Base-by-base conservation (phyloP, 225 moss, liverwort and hornwort species). In the Marchantia paleacea region DNA sequence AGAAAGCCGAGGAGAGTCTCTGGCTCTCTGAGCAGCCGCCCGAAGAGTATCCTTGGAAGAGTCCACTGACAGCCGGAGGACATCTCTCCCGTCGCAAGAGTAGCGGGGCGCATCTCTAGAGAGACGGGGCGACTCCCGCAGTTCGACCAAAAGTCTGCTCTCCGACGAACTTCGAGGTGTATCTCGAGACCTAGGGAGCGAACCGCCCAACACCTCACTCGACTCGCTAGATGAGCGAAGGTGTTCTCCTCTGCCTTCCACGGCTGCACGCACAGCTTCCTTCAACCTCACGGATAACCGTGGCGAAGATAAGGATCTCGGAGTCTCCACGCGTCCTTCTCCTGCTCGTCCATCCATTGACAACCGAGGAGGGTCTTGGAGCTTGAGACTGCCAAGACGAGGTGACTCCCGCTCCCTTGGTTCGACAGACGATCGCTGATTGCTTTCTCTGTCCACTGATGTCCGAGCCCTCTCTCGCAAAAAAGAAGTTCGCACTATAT, bases 61-160 rank as follows among this genome's bases (percentile, higher is more conserved):
- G 50, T 77, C 76, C 14, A 74, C 48, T n/a, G 83, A 69, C 3
- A 78, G 82, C n/a, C 82, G 83, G 7, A 76, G 72, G 7, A 66
- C 80, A 39, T 88, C 88, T 31, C 85, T 75, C 50, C 83, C 85
- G 48, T 88, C 88, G 51, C 85, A 88, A 30, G 88, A 88, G 66
- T 83, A 88, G 75, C 88, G 85, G 29, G 88, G 88, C 19, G 85
- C 88, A 53, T 88, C 88, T 63, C 85, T 78, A 49, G 88, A 79
- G 7, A 88, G 85, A 51, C 88, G 88, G 29, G 88, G 88, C 10
- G 88, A 88, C 81, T 88, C 88, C 54, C 83, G 85, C 51, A 88
- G 85, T 71, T 88, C 88, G 0, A 88, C 88, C 65, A 85, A 60
- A 0, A 88, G 83, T 76, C 88, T 83, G 65, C 76, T 79, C 50